Conservation (phyloP, 1,139 yeast genomes). For the Diutina ranongensis region DNA sequence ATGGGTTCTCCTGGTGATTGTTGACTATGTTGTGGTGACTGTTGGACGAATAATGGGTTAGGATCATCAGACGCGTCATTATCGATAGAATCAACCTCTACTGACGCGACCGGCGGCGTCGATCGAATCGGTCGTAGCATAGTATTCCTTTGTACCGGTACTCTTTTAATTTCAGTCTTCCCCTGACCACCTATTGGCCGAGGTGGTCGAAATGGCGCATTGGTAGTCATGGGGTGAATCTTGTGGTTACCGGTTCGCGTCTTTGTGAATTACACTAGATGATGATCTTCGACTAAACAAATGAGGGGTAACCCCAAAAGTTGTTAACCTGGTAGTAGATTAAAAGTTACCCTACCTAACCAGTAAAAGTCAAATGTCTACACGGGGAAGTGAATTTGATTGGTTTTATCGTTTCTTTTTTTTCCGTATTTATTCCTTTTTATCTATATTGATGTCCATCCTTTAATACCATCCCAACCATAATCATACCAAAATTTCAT, state of each 20-base stretch:
- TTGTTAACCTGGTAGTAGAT: no score
- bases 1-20: neutral
- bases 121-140: constrained; percentile 1
- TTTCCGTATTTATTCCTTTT: neutral
- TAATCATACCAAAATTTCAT: neutral
- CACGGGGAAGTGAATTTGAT: no score
- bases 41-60: neutral
- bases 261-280: no score
- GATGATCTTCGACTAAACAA: no score
- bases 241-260: no score
- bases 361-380: neutral
- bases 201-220: constrained; percentile 29
- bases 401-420: neutral
- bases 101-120: no score
- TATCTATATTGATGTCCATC: neutral
- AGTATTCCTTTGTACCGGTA: neutral
- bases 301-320: no score
- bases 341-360: no score
- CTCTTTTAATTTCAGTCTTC: neutral
- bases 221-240: no score
- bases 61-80: no score
- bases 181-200: constrained; percentile 11
- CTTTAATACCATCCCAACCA: neutral
- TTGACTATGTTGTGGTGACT: neutral
- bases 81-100: no score